A percentile compares a stretch with the other conserved stretches of the same genome.
Conservation (phyloP, 345 rosid genomes). For the Carallia brachiata region DNA sequence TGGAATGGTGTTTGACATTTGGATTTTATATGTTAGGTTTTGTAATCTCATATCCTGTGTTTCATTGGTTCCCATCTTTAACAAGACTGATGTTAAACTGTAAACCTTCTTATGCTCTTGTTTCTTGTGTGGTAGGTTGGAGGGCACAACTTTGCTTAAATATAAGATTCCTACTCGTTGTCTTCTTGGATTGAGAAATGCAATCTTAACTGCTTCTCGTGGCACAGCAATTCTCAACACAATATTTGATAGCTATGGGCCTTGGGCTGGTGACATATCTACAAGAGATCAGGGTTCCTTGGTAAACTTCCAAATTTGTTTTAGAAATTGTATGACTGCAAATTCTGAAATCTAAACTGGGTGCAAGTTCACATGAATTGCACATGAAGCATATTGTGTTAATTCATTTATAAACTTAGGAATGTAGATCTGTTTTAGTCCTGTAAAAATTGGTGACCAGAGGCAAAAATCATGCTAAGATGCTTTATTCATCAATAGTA, state of each 20-base stretch:
- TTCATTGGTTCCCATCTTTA: not conserved
- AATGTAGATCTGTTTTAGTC: too few species aligned
- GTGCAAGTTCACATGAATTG: not conserved
- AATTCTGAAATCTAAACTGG: conserved; percentile 1
- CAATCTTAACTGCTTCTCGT: conserved; percentile 93
- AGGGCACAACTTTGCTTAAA: conserved; percentile 74
- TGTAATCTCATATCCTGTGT: conserved; percentile 3
- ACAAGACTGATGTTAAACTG: not conserved
- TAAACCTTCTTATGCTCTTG: conserved; percentile 6
- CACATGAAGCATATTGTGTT: too few species aligned
- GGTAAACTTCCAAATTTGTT: conserved; percentile 48
- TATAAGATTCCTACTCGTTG: conserved; percentile 98
- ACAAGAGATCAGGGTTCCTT: conserved; percentile 91
- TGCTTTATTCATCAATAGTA: not conserved
- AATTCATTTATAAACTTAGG: too few species aligned
- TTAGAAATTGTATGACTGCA: not conserved
- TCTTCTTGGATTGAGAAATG: conserved; percentile 93
- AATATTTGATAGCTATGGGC: conserved; percentile 82
- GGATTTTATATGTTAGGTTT: not conserved
- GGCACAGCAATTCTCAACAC: conserved; percentile 96
- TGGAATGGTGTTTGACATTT: not conserved
- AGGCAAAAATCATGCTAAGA: not conserved
- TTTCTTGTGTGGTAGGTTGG: conserved; percentile 46
- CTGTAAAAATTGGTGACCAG: too few species aligned
- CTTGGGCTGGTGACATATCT: conserved; percentile 85